Evolutionary conservation across 805 yeast genomes (phyloP).

Genomic region (Blastobotrys muscicola): DNA sequence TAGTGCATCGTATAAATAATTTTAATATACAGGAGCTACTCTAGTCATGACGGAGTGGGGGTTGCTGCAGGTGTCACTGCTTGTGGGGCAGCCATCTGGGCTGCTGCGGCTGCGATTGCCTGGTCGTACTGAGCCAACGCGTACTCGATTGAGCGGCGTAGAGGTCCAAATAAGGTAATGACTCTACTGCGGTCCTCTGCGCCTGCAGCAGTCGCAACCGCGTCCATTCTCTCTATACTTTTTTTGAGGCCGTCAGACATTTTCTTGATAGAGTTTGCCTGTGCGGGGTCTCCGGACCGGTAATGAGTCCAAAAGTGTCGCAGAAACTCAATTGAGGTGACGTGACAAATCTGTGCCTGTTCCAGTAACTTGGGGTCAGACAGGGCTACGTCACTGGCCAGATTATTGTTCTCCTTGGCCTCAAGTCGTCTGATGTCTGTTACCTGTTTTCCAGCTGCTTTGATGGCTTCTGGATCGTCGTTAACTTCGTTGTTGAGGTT

Average conservation of each 20-base stretch:
- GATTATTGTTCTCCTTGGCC: constrained; percentile 8
- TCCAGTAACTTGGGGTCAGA: constrained; percentile 33
- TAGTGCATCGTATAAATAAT: neutral
- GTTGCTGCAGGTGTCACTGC: no score
- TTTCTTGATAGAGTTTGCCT: constrained; percentile 35
- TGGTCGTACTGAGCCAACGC: constrained; percentile 41
- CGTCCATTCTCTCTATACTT: constrained; percentile 37
- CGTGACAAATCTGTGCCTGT: constrained; percentile 50
- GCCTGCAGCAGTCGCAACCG: constrained; percentile 22
- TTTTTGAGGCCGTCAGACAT: constrained; percentile 42
- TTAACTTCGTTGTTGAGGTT: no score
- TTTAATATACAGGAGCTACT: neutral
- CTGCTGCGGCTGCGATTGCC: constrained; percentile 23
- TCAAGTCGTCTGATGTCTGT: constrained; percentile 9
- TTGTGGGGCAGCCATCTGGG: neutral
- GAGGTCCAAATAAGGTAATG: constrained; percentile 31
- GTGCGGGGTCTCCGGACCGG: constrained; percentile 29
- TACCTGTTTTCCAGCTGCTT: constrained; percentile 11
- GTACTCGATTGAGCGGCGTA: constrained; percentile 34
- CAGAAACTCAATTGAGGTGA: constrained; percentile 65
- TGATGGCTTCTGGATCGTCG: neutral
- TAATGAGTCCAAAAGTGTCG: constrained; percentile 55
- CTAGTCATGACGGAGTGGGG: no score
- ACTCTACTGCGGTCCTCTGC: constrained; percentile 12
- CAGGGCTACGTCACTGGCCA: constrained; percentile 1